These are phyloP conservation scores for Fomitopsis serialis DNA, from an alignment of 768 basidiomycete species.

Conservation along the genomic window DNA sequence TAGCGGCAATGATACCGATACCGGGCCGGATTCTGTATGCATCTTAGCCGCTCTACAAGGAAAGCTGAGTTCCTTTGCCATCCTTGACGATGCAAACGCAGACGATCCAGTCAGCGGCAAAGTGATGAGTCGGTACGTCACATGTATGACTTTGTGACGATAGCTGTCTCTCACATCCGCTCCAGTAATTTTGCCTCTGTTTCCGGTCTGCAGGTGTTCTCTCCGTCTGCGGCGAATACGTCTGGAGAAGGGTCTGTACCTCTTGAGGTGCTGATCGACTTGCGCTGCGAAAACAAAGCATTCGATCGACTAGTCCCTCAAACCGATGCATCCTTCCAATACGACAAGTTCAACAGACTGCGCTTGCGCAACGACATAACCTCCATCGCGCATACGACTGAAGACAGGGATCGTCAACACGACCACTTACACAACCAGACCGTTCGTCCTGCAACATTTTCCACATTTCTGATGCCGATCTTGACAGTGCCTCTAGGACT, in stretches of 20 bases:
- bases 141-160: neutral
- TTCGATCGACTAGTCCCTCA: constrained; percentile 91
- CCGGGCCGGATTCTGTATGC: constrained; percentile 52
- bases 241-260: constrained; percentile 61
- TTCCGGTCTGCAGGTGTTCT: constrained; percentile 83
- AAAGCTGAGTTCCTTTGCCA: constrained; percentile 69
- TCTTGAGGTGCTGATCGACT: constrained; percentile 86
- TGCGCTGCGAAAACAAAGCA: constrained; percentile 70
- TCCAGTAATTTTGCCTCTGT: constrained; percentile 72
- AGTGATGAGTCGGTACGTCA: constrained; percentile 73
- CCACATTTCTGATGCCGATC: neutral
- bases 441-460: constrained; percentile 30
- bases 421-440: constrained; percentile 63
- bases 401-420: constrained; percentile 26
- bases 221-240: constrained; percentile 47
- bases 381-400: constrained; percentile 36
- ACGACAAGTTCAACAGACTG: constrained; percentile 93
- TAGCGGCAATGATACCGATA: constrained; percentile 47
- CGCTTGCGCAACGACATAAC: constrained; percentile 72
- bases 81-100: constrained; percentile 73
- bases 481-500: constrained; percentile 47
- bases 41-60: constrained; percentile 77
- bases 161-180: neutral
- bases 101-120: constrained; percentile 83
- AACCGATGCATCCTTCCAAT: constrained; percentile 78